A percentile compares a stretch with the other conserved stretches of the same genome.
phyloP scores from a whole-genome alignment of 345 rosid genomes.

The Arabis hirsuta region DNA sequence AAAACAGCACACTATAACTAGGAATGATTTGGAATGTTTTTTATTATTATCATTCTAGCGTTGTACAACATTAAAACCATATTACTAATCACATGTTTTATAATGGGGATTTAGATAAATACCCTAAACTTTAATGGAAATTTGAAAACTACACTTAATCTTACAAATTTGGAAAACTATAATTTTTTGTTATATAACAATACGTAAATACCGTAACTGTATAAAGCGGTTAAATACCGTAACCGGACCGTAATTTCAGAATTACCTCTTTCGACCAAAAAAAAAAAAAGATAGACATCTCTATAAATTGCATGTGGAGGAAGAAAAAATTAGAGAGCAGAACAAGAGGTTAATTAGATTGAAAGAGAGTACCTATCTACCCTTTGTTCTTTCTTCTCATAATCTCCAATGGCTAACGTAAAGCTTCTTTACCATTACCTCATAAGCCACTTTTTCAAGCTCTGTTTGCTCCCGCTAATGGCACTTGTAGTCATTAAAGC shows the following conservation, averaged over 20 bases:
- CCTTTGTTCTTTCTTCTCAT: not conserved
- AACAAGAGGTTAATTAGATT: not conserved
- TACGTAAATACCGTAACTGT: too few species aligned
- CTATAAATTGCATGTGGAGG: not conserved
- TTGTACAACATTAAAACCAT: constrained; percentile 15
- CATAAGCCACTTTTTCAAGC: constrained; percentile 58
- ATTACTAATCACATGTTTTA: not conserved
- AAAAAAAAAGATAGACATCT: too few species aligned
- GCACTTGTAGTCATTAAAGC: constrained; percentile 46
- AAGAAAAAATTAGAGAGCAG: constrained; percentile 3
- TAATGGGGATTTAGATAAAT: too few species aligned
- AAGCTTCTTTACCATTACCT: constrained; percentile 75
- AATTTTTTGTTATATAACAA: too few species aligned
- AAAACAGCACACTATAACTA: not conserved
- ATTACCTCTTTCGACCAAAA: too few species aligned
- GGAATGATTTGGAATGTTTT: not conserved
- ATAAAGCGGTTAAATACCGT: too few species aligned
- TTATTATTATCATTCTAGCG: constrained; percentile 6
- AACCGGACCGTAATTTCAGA: too few species aligned
- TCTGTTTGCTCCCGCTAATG: constrained; percentile 65
- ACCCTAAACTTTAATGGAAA: too few species aligned
- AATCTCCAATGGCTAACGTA: constrained; percentile 54
- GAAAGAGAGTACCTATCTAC: too few species aligned
- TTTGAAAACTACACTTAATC: too few species aligned
- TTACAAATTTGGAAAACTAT: too few species aligned